Conservation (phyloP, 192 early-diverging fungal genomes). For the Gaertneriomyces semiglobifer region DNA sequence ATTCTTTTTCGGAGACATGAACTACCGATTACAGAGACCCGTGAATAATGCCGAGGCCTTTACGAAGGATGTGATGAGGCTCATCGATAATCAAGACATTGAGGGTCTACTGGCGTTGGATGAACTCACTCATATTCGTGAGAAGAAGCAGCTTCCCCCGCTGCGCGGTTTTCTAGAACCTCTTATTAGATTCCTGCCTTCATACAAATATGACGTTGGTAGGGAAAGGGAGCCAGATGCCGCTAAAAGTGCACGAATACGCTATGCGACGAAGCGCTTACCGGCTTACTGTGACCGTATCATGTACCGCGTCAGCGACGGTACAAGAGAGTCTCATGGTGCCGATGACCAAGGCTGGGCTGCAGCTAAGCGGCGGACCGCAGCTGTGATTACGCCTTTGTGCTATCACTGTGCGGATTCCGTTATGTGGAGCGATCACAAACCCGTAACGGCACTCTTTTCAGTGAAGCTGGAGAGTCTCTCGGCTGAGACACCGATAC, state of each 20-base stretch:
- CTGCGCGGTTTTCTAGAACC: slow-evolving; percentile 33
- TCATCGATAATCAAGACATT: slow-evolving; percentile 24
- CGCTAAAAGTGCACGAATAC: background rate
- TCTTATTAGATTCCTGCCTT: slow-evolving; percentile 30
- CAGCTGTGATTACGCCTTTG: slow-evolving; percentile 7
- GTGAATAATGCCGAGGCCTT: background rate
- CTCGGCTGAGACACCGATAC: background rate
- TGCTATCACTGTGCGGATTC: slow-evolving; percentile 24
- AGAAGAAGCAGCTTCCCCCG: slow-evolving; percentile 7
- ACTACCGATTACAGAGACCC: slow-evolving; percentile 30
- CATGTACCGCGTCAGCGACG: slow-evolving; percentile 25
- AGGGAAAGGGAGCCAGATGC: too few relatives aligned
- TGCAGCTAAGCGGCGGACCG: background rate
- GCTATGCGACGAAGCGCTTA: slow-evolving; percentile 23
- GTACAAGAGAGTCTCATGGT: background rate
- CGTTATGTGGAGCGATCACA: slow-evolving; percentile 34
- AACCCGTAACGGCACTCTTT: slow-evolving; percentile 37
- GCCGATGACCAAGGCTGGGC: slow-evolving; percentile 16
- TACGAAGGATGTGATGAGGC: slow-evolving; percentile 11
- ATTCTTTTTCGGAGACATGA: slow-evolving; percentile 41
- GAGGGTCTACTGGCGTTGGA: slow-evolving; percentile 28
- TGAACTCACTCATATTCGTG: slow-evolving; percentile 25
- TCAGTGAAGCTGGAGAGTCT: slow-evolving; percentile 17
- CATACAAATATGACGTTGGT: slow-evolving; percentile 32
- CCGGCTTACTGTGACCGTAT: slow-evolving; percentile 45